phyloP scores from a whole-genome alignment of 2,329 filamentous ascomycete species.

The Talaromyces sp. region DNA sequence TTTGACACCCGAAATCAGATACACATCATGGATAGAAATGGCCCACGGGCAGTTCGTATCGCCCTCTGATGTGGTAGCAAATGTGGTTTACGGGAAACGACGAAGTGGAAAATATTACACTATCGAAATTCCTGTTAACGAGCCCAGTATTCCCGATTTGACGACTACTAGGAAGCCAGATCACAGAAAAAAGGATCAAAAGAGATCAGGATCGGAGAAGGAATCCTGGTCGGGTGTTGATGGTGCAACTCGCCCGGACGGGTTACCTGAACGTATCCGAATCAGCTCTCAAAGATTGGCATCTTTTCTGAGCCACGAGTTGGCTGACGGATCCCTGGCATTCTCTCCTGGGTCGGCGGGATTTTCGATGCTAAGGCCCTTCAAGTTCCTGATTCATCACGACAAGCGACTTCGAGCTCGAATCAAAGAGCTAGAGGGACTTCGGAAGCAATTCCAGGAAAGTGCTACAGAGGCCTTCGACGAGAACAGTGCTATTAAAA shows the following conservation, averaged over 20 bases:
- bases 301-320: background rate
- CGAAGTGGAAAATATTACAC: background rate
- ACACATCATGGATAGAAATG: too few species aligned
- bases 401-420: background rate
- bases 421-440: background rate
- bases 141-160: background rate
- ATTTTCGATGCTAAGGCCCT: background rate
- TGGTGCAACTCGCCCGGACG: background rate
- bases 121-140: background rate
- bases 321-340: background rate
- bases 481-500: background rate
- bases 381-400: background rate
- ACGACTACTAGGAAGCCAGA: background rate
- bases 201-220: background rate
- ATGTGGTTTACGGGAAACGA: too few species aligned
- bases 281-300: background rate
- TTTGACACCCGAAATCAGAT: too few species aligned
- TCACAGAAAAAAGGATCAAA: background rate
- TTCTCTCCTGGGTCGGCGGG: background rate
- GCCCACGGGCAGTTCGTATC: too few species aligned
- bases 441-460: background rate
- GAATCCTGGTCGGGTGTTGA: background rate
- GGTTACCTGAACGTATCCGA: background rate
- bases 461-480: background rate
- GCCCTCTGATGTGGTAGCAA: too few species aligned